Base-by-base conservation (phyloP, 768 basidiomycete species). In the Auriscalpium orientale region DNA sequence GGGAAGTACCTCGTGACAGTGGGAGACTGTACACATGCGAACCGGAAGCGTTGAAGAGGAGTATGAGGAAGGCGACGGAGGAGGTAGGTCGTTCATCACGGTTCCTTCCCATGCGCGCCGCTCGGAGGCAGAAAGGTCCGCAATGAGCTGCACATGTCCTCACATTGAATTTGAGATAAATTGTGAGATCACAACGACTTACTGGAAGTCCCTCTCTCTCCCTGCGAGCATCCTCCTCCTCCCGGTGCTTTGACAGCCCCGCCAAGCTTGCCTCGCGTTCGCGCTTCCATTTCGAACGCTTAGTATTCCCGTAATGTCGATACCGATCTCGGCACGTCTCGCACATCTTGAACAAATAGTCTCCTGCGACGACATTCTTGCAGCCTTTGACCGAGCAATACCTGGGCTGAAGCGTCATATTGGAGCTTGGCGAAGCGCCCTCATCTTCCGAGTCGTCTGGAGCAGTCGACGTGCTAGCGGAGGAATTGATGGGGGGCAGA, bases 381-480 rank as follows among this genome's bases (percentile, higher is more conserved):
- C 81, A 82, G 12, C 80, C 80, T 65, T 79, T 80, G 55, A 80
- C 79, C 3, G 81, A 78, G 58, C 80, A 82, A 49, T 68, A 71
- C 8, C 78, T 72, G 3, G 69, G 64, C 7, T 64, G 64, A 0
- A 59, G 61, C 47, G 48, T 51, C 28, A 58, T 51, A 35, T 58
- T 58, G 4, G 55, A 21, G n/a, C 35, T 16, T 10, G 54, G 18
- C 6, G 57, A 1, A 9, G 45, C 58, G 56, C 9, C 56, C 54
- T 5, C 58, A 56, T 8, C 62, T 54, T 38, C 53, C 55, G 21
- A 61, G 52, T 20, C 54, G 56, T 5, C 53, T 54, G 12, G 55
- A 47, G 2, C 53, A 46, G 2, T 56, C 56, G 34, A 55, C 56
- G 16, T 54, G 53, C 46, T 61, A 49, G 1, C 53, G 54, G 12